Conservation (phyloP, 176 grass and related monocot genomes). For the Triticum dicoccoides region DNA sequence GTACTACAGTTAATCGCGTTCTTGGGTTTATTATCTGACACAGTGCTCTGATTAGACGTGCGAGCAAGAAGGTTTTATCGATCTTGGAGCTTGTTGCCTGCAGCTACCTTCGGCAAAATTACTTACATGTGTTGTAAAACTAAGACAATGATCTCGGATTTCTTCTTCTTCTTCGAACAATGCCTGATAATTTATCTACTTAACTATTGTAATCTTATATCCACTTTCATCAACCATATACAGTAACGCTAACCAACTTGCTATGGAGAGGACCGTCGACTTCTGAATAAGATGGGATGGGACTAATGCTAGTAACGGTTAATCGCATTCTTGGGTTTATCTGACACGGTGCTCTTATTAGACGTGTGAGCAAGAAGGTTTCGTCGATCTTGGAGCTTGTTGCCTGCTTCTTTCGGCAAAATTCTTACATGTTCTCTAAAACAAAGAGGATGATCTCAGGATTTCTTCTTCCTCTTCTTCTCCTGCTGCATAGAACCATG, state of each 20-base stretch:
- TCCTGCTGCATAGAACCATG: no score
- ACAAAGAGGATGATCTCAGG: no score
- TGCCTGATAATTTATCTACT: not conserved
- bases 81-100: constrained; percentile 17
- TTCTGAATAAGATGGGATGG: no score
- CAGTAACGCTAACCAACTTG: not conserved
- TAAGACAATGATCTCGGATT: not conserved
- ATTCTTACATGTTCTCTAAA: no score
- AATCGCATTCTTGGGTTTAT: no score
- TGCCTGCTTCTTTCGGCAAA: no score
- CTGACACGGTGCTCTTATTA: no score
- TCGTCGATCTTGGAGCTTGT: no score
- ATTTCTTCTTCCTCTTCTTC: no score
- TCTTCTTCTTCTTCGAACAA: not conserved
- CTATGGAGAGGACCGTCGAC: not conserved
- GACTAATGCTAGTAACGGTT: no score
- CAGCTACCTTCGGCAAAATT: not conserved
- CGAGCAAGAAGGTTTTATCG: constrained; percentile 6
- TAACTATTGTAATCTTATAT: not conserved
- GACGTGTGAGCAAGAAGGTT: no score
- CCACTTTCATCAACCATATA: not conserved
- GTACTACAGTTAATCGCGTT: constrained; percentile 22
- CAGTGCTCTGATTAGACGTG: constrained; percentile 27
- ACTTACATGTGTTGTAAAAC: constrained; percentile 1
- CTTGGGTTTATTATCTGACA: constrained; percentile 36